Evolutionary conservation across 352 stramenopile species (phyloP).

Genomic region (Thraustotheca clavata): DNA sequence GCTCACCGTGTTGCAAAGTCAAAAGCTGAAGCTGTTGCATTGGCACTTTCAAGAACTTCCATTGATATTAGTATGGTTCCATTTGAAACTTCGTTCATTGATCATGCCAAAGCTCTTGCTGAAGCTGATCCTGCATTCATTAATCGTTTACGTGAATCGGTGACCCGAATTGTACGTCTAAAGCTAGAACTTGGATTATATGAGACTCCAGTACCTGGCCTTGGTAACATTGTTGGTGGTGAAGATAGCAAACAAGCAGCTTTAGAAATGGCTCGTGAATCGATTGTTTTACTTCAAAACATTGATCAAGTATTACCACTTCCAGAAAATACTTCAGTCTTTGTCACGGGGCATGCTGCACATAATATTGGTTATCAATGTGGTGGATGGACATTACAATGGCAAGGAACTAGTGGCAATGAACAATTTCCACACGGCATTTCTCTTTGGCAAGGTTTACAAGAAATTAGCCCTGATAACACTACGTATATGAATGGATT

Average conservation of each 20-base stretch:
- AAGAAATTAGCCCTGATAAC: constrained; percentile 20
- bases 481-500: constrained; percentile 31
- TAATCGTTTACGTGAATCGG: constrained; percentile 1
- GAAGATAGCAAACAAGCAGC: background rate
- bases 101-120: constrained; percentile 21
- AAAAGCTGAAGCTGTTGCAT: constrained; percentile 48
- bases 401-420: constrained; percentile 30
- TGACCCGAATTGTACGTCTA: constrained; percentile 10
- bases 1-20: constrained; percentile 72
- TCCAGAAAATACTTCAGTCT: background rate
- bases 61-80: constrained; percentile 91
- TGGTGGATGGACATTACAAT: constrained; percentile 31
- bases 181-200: constrained; percentile 16
- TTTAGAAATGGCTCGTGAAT: constrained; percentile 5
- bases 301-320: constrained; percentile 20
- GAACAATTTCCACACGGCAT: constrained; percentile 29
- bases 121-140: background rate
- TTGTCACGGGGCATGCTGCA: constrained; percentile 26
- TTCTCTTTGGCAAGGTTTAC: constrained; percentile 29
- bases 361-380: constrained; percentile 31
- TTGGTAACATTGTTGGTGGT: background rate
- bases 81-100: constrained; percentile 28
- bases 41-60: constrained; percentile 72
- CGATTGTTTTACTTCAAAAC: constrained; percentile 24
- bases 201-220: background rate